Base-by-base conservation (phyloP, 2,329 filamentous ascomycete genomes). In the Sporothrix brunneoviolacea region DNA sequence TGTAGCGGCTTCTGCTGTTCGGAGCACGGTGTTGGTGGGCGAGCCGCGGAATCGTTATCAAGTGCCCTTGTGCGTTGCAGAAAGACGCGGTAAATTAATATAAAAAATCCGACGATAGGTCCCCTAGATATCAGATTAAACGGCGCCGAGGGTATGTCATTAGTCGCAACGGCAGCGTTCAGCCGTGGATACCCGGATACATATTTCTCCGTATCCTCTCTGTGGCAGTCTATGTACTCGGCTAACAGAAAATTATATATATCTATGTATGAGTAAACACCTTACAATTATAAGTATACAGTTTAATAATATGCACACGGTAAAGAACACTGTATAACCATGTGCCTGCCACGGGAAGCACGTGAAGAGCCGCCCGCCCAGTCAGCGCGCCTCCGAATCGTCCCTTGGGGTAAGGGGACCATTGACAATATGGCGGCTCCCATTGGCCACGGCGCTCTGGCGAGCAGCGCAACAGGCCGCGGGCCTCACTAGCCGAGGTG, bases 401-500 rank as follows among this genome's bases (percentile, higher is more conserved):
- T 50, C 40, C 48, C 54, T 51, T 46, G 45, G 41, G 52, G 42
- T 33, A 44, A 36, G 48, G 30, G 12, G 19, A 15, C 42, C 45
- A 58, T 57, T 58, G 55, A 57, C 47, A 58, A 58, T 57, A 45
- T 57, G 32, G 2, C 3, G 1, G 18, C 35, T 35, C 39, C 48
- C 28, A 58, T 58, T 58, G 56, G 56, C 52, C 41, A 35, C 24
- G 13, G 28, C 7, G 15, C 13, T 22, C 15, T 8, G 24, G 27
- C 10, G 28, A 27, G n/a, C 50, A 46, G 38, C 46, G 48, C 44
- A 28, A 37, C 47, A 28, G 44, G 27, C n/a, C 19, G 47, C 47
- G 19, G 54, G 43, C 52, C 46, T 28, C 35, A 50, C 53, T 55
- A 58, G 46, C 56, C 56, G 56, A 58, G 56, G 55, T 57, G 55